phyloP scores from a whole-genome alignment of 345 rosid genomes.

The Boechera retrofracta region DNA sequence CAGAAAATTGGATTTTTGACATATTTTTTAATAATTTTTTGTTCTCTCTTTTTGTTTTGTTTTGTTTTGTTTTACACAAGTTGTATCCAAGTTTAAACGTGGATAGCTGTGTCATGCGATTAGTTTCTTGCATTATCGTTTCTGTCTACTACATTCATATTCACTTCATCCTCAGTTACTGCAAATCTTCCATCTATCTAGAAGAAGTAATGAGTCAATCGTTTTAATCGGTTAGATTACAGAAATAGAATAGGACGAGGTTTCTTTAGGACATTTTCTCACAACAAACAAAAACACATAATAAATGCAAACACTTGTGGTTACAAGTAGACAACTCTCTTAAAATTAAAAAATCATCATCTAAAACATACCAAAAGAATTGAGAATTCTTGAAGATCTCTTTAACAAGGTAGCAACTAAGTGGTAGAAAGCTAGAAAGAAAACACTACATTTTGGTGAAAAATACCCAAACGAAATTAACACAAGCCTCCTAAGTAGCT shows the following conservation, averaged over 20 bases:
- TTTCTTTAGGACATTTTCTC: too few species aligned
- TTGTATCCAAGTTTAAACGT: too few species aligned
- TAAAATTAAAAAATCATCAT: constrained; percentile 32
- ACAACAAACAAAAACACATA: neutral
- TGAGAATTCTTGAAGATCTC: constrained; percentile 36
- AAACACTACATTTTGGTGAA: neutral
- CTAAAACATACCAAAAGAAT: constrained; percentile 46
- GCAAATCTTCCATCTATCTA: neutral
- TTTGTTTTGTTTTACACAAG: too few species aligned
- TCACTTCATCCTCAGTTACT: neutral
- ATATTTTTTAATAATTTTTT: too few species aligned
- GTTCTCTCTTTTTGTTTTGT: too few species aligned
- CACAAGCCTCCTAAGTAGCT: constrained; percentile 39
- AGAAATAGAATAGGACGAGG: neutral
- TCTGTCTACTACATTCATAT: neutral
- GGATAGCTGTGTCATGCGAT: too few species aligned
- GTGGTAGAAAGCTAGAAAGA: constrained; percentile 28
- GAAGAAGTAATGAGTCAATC: neutral
- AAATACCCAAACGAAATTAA: constrained; percentile 23
- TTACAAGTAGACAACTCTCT: constrained; percentile 26
- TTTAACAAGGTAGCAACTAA: constrained; percentile 28
- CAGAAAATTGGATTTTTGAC: too few species aligned
- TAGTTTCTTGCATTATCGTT: too few species aligned
- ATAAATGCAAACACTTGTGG: neutral
- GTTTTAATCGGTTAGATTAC: neutral